A percentile compares a stretch with the other conserved stretches of the same genome.
Conservation (phyloP, 2,329 filamentous ascomycete species). For the Hypoxylon sp. region DNA sequence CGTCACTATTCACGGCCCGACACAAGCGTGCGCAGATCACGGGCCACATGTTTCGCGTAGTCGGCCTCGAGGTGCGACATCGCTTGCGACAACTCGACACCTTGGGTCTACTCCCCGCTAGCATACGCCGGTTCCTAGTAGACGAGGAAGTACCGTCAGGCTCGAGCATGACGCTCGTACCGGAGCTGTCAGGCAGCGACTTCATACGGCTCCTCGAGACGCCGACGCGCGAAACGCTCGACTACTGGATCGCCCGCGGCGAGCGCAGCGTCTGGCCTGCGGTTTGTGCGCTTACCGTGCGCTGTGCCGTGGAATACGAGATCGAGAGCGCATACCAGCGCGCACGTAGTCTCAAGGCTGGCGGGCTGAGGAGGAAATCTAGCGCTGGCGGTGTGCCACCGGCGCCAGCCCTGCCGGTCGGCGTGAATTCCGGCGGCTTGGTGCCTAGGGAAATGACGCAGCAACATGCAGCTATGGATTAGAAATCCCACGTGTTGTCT, state of each 20-base stretch:
- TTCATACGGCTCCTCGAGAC: constrained; percentile 84
- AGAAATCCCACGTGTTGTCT: constrained; percentile 3
- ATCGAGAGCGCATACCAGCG: constrained; percentile 86
- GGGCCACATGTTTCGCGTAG: constrained; percentile 69
- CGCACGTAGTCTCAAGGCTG: constrained; percentile 70
- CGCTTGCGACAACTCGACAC: constrained; percentile 83
- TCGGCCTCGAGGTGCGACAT: constrained; percentile 81
- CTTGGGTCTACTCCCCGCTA: constrained; percentile 73
- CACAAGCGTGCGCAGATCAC: constrained; percentile 66
- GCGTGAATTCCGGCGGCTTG: background rate
- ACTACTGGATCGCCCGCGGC: constrained; percentile 86
- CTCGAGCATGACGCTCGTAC: constrained; percentile 81
- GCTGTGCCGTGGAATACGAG: constrained; percentile 87
- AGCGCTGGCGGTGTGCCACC: constrained; percentile 38
- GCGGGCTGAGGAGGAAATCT: constrained; percentile 57
- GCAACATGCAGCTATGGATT: constrained; percentile 1
- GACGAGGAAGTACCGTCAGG: constrained; percentile 80
- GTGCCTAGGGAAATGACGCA: background rate
- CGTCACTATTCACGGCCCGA: constrained; percentile 67
- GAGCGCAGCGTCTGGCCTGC: constrained; percentile 93
- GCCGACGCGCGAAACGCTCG: constrained; percentile 76
- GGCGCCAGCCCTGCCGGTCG: background rate
- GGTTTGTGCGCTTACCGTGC: constrained; percentile 79
- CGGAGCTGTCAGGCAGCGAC: constrained; percentile 76
- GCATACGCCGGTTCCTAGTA: constrained; percentile 78